Percentiles rank a stretch among this genome's conserved stretches.
phyloP scores from a whole-genome alignment of 305 asterid genomes.

The Petunia hybrid region DNA sequence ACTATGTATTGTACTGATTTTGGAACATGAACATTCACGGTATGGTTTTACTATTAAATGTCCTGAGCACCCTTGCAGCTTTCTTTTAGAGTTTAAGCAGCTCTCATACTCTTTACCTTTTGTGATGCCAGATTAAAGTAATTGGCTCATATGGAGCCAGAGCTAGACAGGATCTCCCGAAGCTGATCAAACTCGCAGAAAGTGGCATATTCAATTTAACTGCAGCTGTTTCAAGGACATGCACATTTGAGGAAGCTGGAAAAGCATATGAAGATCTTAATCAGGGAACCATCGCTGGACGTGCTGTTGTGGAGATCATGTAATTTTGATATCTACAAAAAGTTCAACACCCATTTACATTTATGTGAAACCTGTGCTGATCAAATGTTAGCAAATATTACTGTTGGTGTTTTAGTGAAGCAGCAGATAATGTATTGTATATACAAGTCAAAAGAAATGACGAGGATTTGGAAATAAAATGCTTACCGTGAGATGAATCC shows the following conservation, averaged over 20 bases:
- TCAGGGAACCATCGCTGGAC: conserved; percentile 75
- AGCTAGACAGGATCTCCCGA: conserved; percentile 97
- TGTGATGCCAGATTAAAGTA: conserved; percentile 76
- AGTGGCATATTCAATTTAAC: conserved; percentile 78
- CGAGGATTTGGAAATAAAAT: neutral
- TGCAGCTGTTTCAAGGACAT: conserved; percentile 87
- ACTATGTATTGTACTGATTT: neutral
- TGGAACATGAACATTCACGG: neutral
- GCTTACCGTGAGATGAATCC: neutral
- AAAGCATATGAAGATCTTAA: conserved; percentile 84
- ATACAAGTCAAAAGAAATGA: neutral
- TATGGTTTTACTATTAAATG: neutral
- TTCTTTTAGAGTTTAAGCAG: neutral
- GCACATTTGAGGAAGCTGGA: conserved; percentile 75
- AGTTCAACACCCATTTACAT: conserved; percentile 3
- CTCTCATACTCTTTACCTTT: conserved; percentile 3
- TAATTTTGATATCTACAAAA: conserved; percentile 37
- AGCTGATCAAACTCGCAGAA: conserved; percentile 85
- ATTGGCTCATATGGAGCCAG: conserved; percentile 95
- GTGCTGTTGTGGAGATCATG: conserved; percentile 90
- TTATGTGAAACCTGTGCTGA: neutral
- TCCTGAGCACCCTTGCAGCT: neutral
- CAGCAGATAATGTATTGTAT: neutral
- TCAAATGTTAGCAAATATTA: neutral
- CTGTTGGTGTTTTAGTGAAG: neutral